phyloP scores from a whole-genome alignment of 2,329 filamentous ascomycete genomes.

The Nakataea oryzae region DNA sequence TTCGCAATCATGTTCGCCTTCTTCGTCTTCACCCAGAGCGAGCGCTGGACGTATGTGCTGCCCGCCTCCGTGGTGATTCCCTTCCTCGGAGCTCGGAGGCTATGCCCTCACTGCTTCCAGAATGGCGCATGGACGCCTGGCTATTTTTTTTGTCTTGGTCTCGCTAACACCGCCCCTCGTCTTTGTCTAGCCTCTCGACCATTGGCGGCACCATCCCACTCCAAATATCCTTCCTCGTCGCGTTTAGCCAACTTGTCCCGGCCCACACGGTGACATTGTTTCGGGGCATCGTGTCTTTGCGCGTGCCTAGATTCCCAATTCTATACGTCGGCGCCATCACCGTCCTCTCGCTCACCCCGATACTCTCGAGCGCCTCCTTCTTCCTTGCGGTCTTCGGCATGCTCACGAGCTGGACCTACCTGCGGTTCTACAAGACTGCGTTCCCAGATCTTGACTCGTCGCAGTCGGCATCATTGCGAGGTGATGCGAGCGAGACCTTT shows the following conservation, averaged over 20 bases:
- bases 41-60: slow-evolving; percentile 51
- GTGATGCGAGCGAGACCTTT: slow-evolving; percentile 93
- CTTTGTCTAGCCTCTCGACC: slow-evolving; percentile 53
- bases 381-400: slow-evolving; percentile 75
- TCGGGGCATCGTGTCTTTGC: slow-evolving; percentile 76
- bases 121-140: neutral
- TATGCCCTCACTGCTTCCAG: neutral
- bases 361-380: slow-evolving; percentile 60
- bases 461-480: slow-evolving; percentile 56
- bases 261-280: slow-evolving; percentile 95
- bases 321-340: slow-evolving; percentile 67
- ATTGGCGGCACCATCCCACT: slow-evolving; percentile 83
- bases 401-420: slow-evolving; percentile 84
- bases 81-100: neutral
- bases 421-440: slow-evolving; percentile 83
- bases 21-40: slow-evolving; percentile 55
- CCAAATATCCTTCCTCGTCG: slow-evolving; percentile 88
- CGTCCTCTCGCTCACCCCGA: slow-evolving; percentile 45
- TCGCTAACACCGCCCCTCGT: slow-evolving; percentile 7
- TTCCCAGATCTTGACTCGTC: slow-evolving; percentile 58
- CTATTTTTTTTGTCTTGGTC: neutral
- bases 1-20: slow-evolving; percentile 63
- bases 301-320: slow-evolving; percentile 64
- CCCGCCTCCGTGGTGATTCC: neutral
- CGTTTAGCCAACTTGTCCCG: slow-evolving; percentile 94